Conservation (phyloP, 1,284 basidiomycete species). For the Puccinia novopanici region DNA sequence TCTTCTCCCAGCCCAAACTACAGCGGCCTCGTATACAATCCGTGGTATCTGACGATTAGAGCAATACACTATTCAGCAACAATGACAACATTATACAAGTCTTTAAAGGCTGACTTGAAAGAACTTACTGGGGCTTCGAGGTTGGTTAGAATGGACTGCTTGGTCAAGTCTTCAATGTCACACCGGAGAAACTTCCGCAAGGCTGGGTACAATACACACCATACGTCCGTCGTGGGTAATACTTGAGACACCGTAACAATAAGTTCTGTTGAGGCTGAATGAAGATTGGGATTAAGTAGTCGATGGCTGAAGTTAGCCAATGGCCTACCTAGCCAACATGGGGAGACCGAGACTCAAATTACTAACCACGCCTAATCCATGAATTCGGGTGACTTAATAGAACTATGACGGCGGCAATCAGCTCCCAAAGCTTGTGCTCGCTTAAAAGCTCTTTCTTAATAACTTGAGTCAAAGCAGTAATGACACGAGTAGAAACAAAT, state of each 20-base stretch:
- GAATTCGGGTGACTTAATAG: constrained; percentile 93
- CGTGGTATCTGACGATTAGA: constrained; percentile 67
- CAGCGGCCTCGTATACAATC: constrained; percentile 78
- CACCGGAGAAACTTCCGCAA: constrained; percentile 80
- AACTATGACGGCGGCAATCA: constrained; percentile 80
- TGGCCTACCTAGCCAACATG: background rate
- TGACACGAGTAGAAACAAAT: constrained; percentile 82
- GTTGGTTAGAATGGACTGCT: constrained; percentile 71
- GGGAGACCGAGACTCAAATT: background rate
- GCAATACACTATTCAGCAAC: constrained; percentile 10
- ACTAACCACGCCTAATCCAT: constrained; percentile 88
- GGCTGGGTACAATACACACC: constrained; percentile 93
- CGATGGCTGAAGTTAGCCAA: background rate
- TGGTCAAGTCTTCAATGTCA: constrained; percentile 77
- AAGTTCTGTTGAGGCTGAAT: constrained; percentile 76
- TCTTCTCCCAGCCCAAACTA: constrained; percentile 77
- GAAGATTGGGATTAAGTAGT: constrained; percentile 36
- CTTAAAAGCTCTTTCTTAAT: constrained; percentile 83
- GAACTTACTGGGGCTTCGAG: constrained; percentile 74
- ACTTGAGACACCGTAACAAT: constrained; percentile 79
- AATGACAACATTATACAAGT: constrained; percentile 20
- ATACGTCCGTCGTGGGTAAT: constrained; percentile 80
- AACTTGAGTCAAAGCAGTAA: constrained; percentile 78
- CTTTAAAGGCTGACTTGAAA: background rate
- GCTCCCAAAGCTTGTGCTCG: constrained; percentile 89